Evolutionary conservation across 306 rosid genomes (phyloP).

Genomic region (Lathyrus aphaca): DNA sequence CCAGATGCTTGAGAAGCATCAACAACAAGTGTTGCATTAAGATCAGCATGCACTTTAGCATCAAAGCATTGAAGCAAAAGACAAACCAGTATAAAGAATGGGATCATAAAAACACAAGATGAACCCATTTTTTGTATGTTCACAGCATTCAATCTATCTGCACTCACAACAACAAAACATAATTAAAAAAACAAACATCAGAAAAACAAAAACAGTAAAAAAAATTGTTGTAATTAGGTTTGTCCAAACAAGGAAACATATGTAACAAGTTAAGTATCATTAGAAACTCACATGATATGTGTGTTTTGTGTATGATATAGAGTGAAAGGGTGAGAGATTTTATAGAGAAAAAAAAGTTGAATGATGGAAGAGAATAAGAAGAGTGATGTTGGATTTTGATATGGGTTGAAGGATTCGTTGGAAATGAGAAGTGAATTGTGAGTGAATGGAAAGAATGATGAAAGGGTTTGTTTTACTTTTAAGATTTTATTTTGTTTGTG

Average conservation of each 20-base stretch:
- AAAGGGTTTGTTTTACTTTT: too few relatives aligned
- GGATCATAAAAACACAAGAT: slow-evolving; percentile 49
- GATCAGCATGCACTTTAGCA: slow-evolving; percentile 44
- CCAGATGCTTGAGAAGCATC: slow-evolving; percentile 69
- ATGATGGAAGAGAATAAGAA: too few relatives aligned
- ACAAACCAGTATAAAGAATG: slow-evolving; percentile 45
- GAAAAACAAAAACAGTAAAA: neutral
- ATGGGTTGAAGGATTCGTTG: too few relatives aligned
- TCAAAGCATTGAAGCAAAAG: slow-evolving; percentile 50
- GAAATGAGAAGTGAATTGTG: too few relatives aligned
- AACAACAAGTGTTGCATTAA: slow-evolving; percentile 50
- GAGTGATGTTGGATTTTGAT: too few relatives aligned
- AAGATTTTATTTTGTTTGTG: too few relatives aligned
- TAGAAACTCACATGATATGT: neutral
- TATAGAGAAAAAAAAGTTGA: too few relatives aligned
- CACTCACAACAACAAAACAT: slow-evolving; percentile 42
- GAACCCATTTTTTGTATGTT: slow-evolving; percentile 58
- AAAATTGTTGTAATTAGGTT: neutral
- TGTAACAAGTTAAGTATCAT: slow-evolving; percentile 2
- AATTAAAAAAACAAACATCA: slow-evolving; percentile 25
- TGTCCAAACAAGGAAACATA: slow-evolving; percentile 33
- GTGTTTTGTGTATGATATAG: too few relatives aligned
- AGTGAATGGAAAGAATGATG: too few relatives aligned
- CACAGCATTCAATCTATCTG: slow-evolving; percentile 51
- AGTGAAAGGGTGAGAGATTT: too few relatives aligned